Base-by-base conservation (phyloP, 768 basidiomycete genomes). In the Podaxis mareebaensis region DNA sequence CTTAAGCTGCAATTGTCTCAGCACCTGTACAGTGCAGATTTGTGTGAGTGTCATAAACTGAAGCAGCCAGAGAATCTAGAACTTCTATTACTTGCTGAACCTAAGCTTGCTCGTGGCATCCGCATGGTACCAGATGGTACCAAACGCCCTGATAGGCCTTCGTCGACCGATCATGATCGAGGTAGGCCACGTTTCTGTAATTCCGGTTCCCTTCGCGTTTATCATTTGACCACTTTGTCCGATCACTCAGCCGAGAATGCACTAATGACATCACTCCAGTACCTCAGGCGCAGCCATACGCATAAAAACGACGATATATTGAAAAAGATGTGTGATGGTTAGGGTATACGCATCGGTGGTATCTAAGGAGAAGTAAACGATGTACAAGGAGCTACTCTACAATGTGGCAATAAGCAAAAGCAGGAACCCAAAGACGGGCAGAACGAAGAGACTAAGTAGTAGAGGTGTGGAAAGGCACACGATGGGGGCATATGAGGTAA, bases 111-210 rank as follows among this genome's bases (percentile, higher is more conserved):
- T 56, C 44, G 20, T 20, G 44, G 17, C n/a, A 20, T 17, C 17
- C n/a, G 44, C 44, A 20, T 46, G 44, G 44, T 46, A 46, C 17
- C 3, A 44, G 17, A 15, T 8, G 15, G 42, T 44, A 1, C 20
- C 17, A 17, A 10, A n/a, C 15, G 17, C 44, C 5, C 20, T 20
- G 44, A 20, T 46, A 17, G 15, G 7, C 44, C 15, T 3, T 6
- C 15, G n/a, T 17, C 54, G 54, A 56, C 42, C 54, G 39, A 56
- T 56, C 54, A 56, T 56, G 54, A 56, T 56, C 54, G 54, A 56
- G 38, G 8, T 33, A 1, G 33, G 33, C 33, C 20, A 56, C 20
- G 54, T 42, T 55, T 38, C 33, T 20, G 33, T 38, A 39, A 39
- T 55, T 38, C 33, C 10, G 33, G 10, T 33, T 33, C 33, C 33